Evolutionary conservation across 768 basidiomycete species (phyloP).

Genomic region (Suillus subluteus): DNA sequence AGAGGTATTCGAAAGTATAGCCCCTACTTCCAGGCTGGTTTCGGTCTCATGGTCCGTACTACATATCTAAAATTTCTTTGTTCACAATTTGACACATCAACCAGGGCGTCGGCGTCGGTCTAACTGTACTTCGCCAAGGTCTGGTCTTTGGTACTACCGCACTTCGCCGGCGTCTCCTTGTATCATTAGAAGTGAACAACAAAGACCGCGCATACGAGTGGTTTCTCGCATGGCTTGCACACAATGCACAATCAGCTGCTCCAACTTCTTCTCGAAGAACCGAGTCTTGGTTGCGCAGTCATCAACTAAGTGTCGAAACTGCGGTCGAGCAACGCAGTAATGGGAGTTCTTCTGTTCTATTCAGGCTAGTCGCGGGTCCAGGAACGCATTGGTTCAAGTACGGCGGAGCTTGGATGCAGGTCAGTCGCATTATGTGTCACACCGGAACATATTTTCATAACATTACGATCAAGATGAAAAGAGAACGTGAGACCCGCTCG

Average conservation of each 20-base stretch:
- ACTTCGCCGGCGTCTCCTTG: slow-evolving; percentile 87
- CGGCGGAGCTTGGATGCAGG: slow-evolving; percentile 94
- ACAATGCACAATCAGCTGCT: slow-evolving; percentile 48
- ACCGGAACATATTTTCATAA: slow-evolving; percentile 6
- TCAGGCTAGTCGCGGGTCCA: slow-evolving; percentile 94
- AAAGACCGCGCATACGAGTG: slow-evolving; percentile 95
- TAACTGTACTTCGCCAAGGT: slow-evolving; percentile 75
- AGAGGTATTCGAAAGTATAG: slow-evolving; percentile 54
- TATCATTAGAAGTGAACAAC: slow-evolving; percentile 94
- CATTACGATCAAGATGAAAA: slow-evolving; percentile 68
- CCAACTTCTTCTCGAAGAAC: slow-evolving; percentile 29
- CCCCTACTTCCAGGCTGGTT: slow-evolving; percentile 97
- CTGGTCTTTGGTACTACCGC: slow-evolving; percentile 69
- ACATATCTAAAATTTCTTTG: neutral
- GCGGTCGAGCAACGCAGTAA: slow-evolving; percentile 87
- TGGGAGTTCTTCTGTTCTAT: slow-evolving; percentile 86
- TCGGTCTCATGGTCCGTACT: slow-evolving; percentile 86
- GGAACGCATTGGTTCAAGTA: slow-evolving; percentile 94
- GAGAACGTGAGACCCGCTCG: slow-evolving; percentile 91
- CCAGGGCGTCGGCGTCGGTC: slow-evolving; percentile 89
- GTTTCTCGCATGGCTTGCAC: slow-evolving; percentile 97
- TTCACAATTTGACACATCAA: slow-evolving; percentile 9
- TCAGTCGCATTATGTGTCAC: slow-evolving; percentile 31
- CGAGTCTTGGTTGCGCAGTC: slow-evolving; percentile 67
- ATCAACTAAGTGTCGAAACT: slow-evolving; percentile 95